A percentile compares a stretch with the other conserved stretches of the same genome.
Conservation (phyloP, 768 basidiomycete genomes). For the Suillus subaureus region DNA sequence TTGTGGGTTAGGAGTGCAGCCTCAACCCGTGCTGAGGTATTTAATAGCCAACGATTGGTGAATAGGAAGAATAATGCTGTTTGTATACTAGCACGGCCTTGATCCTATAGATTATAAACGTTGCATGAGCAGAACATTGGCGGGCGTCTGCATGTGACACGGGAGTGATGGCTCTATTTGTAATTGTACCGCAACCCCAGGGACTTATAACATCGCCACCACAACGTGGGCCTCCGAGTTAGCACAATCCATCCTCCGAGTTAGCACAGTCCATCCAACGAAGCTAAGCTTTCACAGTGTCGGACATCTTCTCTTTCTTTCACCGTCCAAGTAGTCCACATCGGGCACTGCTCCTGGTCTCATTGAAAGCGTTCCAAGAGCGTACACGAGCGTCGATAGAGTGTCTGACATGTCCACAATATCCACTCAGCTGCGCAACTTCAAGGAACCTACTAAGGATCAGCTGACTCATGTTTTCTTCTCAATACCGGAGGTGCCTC, state of each 20-base stretch:
- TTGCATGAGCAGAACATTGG: neutral
- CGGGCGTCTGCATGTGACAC: neutral
- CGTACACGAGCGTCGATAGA: neutral
- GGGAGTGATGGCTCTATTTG: slow-evolving; percentile 16
- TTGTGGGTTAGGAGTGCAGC: neutral
- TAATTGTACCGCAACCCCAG: slow-evolving; percentile 16
- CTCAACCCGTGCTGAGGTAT: neutral
- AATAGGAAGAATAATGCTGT: neutral
- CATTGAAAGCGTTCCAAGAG: slow-evolving; percentile 1
- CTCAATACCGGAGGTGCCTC: slow-evolving; percentile 61
- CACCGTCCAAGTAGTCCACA: neutral
- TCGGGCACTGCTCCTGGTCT: slow-evolving; percentile 8
- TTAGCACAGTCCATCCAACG: too few species aligned
- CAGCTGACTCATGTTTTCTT: slow-evolving; percentile 86
- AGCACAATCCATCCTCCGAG: too few species aligned
- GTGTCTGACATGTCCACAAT: slow-evolving; percentile 67
- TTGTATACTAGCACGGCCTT: neutral
- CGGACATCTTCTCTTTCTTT: slow-evolving; percentile 9
- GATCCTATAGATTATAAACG: neutral
- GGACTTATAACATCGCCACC: slow-evolving; percentile 14
- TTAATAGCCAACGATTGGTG: neutral
- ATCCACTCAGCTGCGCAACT: slow-evolving; percentile 84
- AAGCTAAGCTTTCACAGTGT: slow-evolving; percentile 7
- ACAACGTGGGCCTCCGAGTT: slow-evolving; percentile 6
- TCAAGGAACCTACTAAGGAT: slow-evolving; percentile 92